Percentiles rank a stretch among this genome's conserved stretches.
These are phyloP conservation scores for Fusarium solani-melongenae DNA, from an alignment of 2,329 filamentous ascomycete species.

Conservation along the genomic window DNA sequence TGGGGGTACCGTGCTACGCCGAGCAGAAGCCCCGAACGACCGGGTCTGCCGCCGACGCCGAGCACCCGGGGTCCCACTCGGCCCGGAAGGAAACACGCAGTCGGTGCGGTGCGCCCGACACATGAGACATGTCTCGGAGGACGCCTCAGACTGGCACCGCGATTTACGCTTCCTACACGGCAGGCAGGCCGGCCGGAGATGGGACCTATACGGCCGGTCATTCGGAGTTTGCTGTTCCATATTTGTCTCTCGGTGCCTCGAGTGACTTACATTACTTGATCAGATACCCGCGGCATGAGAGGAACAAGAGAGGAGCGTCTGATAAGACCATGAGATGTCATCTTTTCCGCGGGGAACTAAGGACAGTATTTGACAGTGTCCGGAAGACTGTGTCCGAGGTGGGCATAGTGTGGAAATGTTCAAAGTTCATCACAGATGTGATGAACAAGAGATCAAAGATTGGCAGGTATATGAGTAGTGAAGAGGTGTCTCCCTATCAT, in stretches of 20 bases:
- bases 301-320: neutral
- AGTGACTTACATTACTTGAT: neutral
- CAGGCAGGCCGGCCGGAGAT: conserved; percentile 69
- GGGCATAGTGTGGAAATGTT: neutral
- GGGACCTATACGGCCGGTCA: conserved; percentile 67
- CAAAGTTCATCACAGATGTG: neutral
- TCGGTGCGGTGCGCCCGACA: conserved; percentile 68
- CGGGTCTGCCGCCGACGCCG: conserved; percentile 24
- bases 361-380: neutral
- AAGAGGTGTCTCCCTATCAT: neutral
- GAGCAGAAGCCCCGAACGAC: neutral
- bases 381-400: neutral
- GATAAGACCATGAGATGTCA: neutral
- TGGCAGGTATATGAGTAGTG: neutral
- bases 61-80: conserved; percentile 22
- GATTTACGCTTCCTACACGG: conserved; percentile 71
- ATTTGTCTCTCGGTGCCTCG: neutral
- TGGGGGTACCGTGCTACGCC: neutral
- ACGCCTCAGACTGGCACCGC: conserved; percentile 67
- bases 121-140: conserved; percentile 64
- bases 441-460: neutral
- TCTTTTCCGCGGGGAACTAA: neutral
- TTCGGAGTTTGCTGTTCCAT: conserved; percentile 27
- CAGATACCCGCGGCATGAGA: neutral
- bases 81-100: conserved; percentile 61